A percentile compares a stretch with the other conserved stretches of the same genome.
These are phyloP conservation scores for Trichoderma sp. DNA, from an alignment of 2,329 filamentous ascomycete genomes.

Conservation along the genomic window DNA sequence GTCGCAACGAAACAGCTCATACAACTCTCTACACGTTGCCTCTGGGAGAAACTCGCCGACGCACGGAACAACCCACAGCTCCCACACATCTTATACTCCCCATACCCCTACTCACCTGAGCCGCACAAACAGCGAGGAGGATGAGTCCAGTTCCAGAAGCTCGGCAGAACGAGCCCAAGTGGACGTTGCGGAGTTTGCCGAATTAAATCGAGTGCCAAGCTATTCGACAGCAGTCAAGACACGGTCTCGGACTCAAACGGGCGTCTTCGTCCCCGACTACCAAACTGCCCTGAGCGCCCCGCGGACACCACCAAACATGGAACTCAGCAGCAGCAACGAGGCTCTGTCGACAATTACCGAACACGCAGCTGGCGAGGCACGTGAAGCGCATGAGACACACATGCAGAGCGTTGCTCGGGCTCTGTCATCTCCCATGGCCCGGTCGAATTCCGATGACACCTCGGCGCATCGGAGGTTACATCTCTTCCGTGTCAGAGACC, in stretches of 20 bases:
- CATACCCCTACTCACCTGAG: slow-evolving; percentile 47
- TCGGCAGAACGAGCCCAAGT: slow-evolving; percentile 57
- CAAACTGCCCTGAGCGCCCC: slow-evolving; percentile 56
- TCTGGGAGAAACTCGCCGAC: slow-evolving; percentile 46
- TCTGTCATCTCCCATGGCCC: not conserved
- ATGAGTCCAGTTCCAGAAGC: slow-evolving; percentile 49
- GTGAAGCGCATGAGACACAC: slow-evolving; percentile 23
- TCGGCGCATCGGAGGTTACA: slow-evolving; percentile 31
- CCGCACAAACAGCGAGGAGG: slow-evolving; percentile 51
- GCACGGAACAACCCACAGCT: slow-evolving; percentile 34
- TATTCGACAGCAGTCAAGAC: slow-evolving; percentile 71
- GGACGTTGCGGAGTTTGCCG: slow-evolving; percentile 58
- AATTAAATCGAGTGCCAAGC: slow-evolving; percentile 71
- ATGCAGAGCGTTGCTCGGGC: not conserved
- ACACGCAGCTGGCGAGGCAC: slow-evolving; percentile 26
- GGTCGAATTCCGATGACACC: slow-evolving; percentile 10
- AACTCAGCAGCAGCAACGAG: slow-evolving; percentile 29
- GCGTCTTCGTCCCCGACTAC: slow-evolving; percentile 62
- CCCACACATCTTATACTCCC: slow-evolving; percentile 41
- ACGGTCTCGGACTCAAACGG: slow-evolving; percentile 49
- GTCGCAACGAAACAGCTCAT: slow-evolving; percentile 45
- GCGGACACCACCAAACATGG: slow-evolving; percentile 42
- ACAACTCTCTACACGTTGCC: slow-evolving; percentile 41
- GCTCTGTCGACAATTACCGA: slow-evolving; percentile 35
- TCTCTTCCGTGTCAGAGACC: slow-evolving; percentile 36